Conservation (phyloP, 768 basidiomycete genomes). For the Pleurotus citrinopileatus region DNA sequence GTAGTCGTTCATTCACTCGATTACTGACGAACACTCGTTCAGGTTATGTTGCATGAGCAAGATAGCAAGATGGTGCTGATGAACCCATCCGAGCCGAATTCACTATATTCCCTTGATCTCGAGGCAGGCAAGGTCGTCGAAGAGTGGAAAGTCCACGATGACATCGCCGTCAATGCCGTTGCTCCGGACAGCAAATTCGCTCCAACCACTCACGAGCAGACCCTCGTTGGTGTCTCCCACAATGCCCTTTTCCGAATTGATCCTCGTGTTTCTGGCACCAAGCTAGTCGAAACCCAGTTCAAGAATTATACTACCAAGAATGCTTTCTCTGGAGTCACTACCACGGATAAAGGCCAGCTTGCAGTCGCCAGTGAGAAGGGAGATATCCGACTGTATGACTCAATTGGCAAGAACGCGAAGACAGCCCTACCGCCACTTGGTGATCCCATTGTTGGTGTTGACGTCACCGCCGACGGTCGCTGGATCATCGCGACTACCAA, state of each 20-base stretch:
- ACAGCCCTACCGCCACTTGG: slow-evolving; percentile 94
- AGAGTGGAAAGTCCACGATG: slow-evolving; percentile 97
- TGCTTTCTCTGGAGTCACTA: slow-evolving; percentile 89
- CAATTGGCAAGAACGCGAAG: slow-evolving; percentile 98
- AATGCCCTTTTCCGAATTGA: slow-evolving; percentile 98
- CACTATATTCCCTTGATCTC: slow-evolving; percentile 88
- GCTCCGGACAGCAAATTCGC: slow-evolving; percentile 94
- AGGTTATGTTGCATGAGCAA: slow-evolving; percentile 98
- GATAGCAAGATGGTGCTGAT: slow-evolving; percentile 94
- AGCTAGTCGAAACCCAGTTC: slow-evolving; percentile 91
- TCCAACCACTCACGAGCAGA: slow-evolving; percentile 88
- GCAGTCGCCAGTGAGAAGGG: slow-evolving; percentile 97
- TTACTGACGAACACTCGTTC: slow-evolving; percentile 2
- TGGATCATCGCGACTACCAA: slow-evolving; percentile 96
- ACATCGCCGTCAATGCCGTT: slow-evolving; percentile 83
- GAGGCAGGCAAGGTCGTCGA: slow-evolving; percentile 95
- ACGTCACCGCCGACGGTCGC: slow-evolving; percentile 90
- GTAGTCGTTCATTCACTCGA: not conserved
- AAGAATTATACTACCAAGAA: slow-evolving; percentile 97
- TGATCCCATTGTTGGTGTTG: slow-evolving; percentile 92
- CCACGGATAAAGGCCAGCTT: slow-evolving; percentile 82
- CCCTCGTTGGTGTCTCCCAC: slow-evolving; percentile 88
- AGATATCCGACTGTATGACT: slow-evolving; percentile 92
- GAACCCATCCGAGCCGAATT: slow-evolving; percentile 77
- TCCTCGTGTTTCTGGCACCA: slow-evolving; percentile 87